Evolutionary conservation across 192 early-diverging fungal genomes (phyloP).

Genomic region (Backusella psychrophila): DNA sequence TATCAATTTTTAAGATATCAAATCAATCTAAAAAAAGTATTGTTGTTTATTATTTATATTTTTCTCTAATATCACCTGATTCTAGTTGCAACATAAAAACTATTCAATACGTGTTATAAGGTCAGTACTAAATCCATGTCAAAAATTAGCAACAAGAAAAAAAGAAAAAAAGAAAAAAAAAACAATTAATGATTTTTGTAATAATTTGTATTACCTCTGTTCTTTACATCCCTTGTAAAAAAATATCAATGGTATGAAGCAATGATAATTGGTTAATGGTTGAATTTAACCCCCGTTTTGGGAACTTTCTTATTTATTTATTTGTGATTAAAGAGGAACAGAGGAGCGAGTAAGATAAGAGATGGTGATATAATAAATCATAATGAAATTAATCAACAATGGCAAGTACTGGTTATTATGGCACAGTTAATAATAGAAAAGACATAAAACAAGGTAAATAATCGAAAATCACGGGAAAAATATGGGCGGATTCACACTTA

Average conservation of each 20-base stretch:
- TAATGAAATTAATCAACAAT: background rate
- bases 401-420: background rate
- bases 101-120: background rate
- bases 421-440: background rate
- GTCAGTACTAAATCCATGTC: background rate
- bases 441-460: background rate
- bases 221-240: slow-evolving; percentile 4
- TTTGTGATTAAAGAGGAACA: background rate
- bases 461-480: background rate
- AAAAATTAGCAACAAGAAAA: background rate
- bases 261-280: background rate
- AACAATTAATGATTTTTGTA: background rate
- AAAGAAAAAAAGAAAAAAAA: background rate
- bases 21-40: background rate
- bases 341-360: background rate
- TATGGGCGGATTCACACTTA: slow-evolving; percentile 4
- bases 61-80: background rate
- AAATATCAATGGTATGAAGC: background rate
- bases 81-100: background rate
- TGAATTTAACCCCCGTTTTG: background rate
- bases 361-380: background rate
- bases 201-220: background rate
- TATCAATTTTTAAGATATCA: background rate
- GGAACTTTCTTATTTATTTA: background rate
- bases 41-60: background rate